phyloP scores from a whole-genome alignment of 768 basidiomycete species.

The Tricholoma flavovirens region DNA sequence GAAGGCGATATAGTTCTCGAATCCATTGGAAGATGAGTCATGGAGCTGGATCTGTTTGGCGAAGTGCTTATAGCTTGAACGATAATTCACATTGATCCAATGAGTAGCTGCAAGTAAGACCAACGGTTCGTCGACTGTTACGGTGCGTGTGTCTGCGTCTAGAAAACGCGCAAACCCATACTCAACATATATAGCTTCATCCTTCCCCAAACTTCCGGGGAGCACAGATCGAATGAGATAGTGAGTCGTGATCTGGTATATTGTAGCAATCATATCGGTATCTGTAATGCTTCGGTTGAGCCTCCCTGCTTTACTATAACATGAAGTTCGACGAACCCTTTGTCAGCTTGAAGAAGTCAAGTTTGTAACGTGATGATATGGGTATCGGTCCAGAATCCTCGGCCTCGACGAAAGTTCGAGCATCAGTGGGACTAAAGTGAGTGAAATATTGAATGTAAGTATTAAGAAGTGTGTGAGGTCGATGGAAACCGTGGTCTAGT shows the following conservation, averaged over 20 bases:
- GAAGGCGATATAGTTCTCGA: slow-evolving; percentile 40
- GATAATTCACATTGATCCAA: slow-evolving; percentile 34
- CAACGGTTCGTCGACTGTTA: slow-evolving; percentile 39
- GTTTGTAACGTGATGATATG: slow-evolving; percentile 30
- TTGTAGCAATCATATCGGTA: slow-evolving; percentile 31
- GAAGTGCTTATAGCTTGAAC: slow-evolving; percentile 32
- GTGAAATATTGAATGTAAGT: slow-evolving; percentile 37
- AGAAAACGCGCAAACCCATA: slow-evolving; percentile 42
- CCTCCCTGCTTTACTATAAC: background rate
- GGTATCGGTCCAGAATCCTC: slow-evolving; percentile 25
- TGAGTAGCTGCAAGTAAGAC: slow-evolving; percentile 36
- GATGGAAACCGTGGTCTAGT: slow-evolving; percentile 30
- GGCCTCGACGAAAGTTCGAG: slow-evolving; percentile 20
- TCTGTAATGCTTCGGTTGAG: slow-evolving; percentile 17
- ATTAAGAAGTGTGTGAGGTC: slow-evolving; percentile 36
- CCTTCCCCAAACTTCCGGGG: slow-evolving; percentile 30
- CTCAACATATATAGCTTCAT: slow-evolving; percentile 36
- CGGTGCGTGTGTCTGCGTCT: slow-evolving; percentile 31
- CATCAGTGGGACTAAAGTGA: slow-evolving; percentile 34
- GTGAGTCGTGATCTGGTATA: slow-evolving; percentile 32
- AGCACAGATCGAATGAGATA: slow-evolving; percentile 38
- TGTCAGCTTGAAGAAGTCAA: slow-evolving; percentile 37
- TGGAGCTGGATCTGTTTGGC: slow-evolving; percentile 29
- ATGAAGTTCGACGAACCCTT: slow-evolving; percentile 27
- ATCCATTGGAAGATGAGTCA: slow-evolving; percentile 32